Evolutionary conservation across 2,329 filamentous ascomycete genomes (phyloP), one percentile per base, ranked within the genome.

Genomic region (Alternaria ventricosa): DNA sequence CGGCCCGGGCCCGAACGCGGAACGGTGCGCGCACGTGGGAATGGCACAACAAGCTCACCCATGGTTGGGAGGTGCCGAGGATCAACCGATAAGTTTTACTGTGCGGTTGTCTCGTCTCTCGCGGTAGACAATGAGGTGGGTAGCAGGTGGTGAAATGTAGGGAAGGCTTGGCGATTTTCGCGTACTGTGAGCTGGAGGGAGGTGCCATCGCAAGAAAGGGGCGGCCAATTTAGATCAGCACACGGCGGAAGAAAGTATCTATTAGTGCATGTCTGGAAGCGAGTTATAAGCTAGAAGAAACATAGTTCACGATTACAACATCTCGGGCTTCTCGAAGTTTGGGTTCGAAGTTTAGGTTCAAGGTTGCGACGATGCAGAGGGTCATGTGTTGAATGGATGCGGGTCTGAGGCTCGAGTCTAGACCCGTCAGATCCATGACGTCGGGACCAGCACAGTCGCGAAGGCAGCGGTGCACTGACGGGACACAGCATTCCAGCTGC

Each of bases 11-110:
- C 28, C 27, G 51, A n/a, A 53, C 13, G 50, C 50, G 57, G 57
- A 47, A 60, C 43, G 50, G 57, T 36, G 51, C 57, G 41, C 36
- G 43, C 57, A 55, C 57, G 57, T 60, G 50, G 57, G 41, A 23
- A 55, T 55, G 22, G 25, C 43, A 43, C 28, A 23, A 23, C 36
- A 45, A 54, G 25, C 33, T 20, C 27, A 18, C 22, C n/a, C 46
- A 43, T 33, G 49, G 10, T 23, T 22, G 3, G 15, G 20, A 3
- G 20, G 15, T 18, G 18, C 49, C 20, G 49, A 36, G 49, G 15
- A 36, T 6, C 6, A 33, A 3, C 54, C 18, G 12, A 18, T 20
- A 7, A 23, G 27, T 51, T 2, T 8, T 20, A 3, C 23, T 12
- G 30, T 33, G 15, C 20, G 49, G 12, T 41, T 18, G 15, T 25